Percentiles rank a stretch among this genome's conserved stretches.
Conservation (phyloP, 306 rosid genomes). For the Prunus campanulata region DNA sequence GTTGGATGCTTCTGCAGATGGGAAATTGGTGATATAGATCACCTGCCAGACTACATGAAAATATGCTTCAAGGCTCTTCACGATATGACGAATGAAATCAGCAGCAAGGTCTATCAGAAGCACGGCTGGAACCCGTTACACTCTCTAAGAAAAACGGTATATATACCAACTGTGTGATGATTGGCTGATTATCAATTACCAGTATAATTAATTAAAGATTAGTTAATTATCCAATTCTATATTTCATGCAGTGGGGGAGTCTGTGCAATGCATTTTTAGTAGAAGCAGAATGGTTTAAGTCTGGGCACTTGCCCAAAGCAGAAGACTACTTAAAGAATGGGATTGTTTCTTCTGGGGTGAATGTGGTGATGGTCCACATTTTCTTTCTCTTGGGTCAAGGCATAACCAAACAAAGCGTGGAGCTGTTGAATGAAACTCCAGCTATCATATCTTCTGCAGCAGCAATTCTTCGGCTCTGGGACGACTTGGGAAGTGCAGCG, state of each 20-base stretch:
- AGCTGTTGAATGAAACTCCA: slow-evolving; percentile 34
- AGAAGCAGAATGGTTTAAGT: slow-evolving; percentile 69
- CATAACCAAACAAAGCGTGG: slow-evolving; percentile 28
- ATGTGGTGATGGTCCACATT: slow-evolving; percentile 42
- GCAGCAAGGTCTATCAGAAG: slow-evolving; percentile 35
- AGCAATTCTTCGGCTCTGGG: slow-evolving; percentile 70
- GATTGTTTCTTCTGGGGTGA: slow-evolving; percentile 54
- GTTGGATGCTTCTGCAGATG: slow-evolving; percentile 37
- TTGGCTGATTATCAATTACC: background rate
- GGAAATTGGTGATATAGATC: slow-evolving; percentile 40
- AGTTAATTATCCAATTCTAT: background rate
- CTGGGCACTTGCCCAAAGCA: slow-evolving; percentile 39
- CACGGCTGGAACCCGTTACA: slow-evolving; percentile 51
- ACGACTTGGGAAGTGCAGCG: slow-evolving; percentile 68
- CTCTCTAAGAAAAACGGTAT: slow-evolving; percentile 34
- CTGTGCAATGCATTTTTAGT: slow-evolving; percentile 58
- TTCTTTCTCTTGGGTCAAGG: slow-evolving; percentile 58
- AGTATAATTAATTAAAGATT: background rate
- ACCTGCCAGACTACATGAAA: slow-evolving; percentile 55
- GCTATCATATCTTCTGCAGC: slow-evolving; percentile 45
- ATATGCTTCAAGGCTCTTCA: slow-evolving; percentile 46
- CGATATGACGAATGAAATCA: slow-evolving; percentile 50
- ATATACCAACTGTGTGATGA: background rate
- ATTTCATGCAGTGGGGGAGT: slow-evolving; percentile 46
- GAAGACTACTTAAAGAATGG: slow-evolving; percentile 67